A percentile compares a stretch with the other conserved stretches of the same genome.
phyloP scores from a whole-genome alignment of 2,329 filamentous ascomycete species.

The Remersonia thermophila region DNA sequence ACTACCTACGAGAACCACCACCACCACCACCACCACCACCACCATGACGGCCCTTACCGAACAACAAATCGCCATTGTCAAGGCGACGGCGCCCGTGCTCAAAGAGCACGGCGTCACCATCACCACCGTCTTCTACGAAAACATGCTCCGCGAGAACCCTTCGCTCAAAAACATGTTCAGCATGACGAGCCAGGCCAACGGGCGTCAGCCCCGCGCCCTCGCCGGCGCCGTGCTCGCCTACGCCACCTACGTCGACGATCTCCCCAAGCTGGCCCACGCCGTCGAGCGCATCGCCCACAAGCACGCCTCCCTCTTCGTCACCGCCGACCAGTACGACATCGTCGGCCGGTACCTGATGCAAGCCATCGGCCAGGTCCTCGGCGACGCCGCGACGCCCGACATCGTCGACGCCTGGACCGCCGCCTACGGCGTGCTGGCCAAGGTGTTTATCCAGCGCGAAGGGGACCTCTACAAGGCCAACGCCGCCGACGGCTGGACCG shows the following conservation, averaged over 20 bases:
- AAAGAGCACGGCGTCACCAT: constrained; percentile 55
- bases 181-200: constrained; percentile 47
- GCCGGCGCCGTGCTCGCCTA: constrained; percentile 56
- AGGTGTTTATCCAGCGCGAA: constrained; percentile 58
- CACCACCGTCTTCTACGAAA: constrained; percentile 57
- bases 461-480: constrained; percentile 46
- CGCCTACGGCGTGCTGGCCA: constrained; percentile 61
- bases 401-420: constrained; percentile 58
- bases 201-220: constrained; percentile 48
- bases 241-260: constrained; percentile 56
- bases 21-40: background rate
- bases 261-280: constrained; percentile 38
- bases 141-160: constrained; percentile 52
- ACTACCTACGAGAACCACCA: too few relatives aligned
- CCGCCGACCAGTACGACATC: constrained; percentile 55
- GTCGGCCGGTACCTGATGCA: constrained; percentile 58
- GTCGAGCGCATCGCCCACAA: constrained; percentile 54
- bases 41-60: constrained; percentile 36
- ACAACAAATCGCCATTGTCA: constrained; percentile 58
- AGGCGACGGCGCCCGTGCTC: constrained; percentile 62
- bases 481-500: constrained; percentile 42
- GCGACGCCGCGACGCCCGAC: constrained; percentile 50
- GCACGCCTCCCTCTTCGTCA: constrained; percentile 57
- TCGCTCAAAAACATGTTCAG: constrained; percentile 61
- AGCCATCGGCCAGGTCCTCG: constrained; percentile 56